phyloP scores from a whole-genome alignment of 768 basidiomycete genomes.

The Pleurotus platypus region DNA sequence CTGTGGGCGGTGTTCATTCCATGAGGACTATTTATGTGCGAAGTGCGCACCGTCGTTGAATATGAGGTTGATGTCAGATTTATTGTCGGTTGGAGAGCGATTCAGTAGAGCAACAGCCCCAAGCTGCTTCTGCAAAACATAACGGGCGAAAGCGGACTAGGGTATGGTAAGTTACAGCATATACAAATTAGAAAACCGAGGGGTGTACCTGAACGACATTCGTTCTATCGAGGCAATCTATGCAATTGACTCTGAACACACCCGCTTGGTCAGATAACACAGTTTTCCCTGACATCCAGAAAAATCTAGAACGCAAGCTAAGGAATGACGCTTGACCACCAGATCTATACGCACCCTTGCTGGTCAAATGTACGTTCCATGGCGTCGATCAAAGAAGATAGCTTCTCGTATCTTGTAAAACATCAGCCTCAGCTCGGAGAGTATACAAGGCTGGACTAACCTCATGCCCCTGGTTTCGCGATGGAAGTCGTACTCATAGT shows the following conservation, averaged over 20 bases:
- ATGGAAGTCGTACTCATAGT: constrained; percentile 90
- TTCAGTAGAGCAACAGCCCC: constrained; percentile 67
- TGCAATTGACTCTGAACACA: constrained; percentile 89
- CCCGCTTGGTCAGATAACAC: constrained; percentile 81
- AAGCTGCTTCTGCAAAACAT: constrained; percentile 73
- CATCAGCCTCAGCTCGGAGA: constrained; percentile 10
- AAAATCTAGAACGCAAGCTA: constrained; percentile 46
- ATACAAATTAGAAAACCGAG: not conserved
- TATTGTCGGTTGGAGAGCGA: constrained; percentile 43
- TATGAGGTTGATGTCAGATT: constrained; percentile 61
- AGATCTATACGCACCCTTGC: constrained; percentile 58
- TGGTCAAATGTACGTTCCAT: constrained; percentile 73
- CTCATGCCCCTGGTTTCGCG: constrained; percentile 93
- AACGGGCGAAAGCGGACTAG: constrained; percentile 88
- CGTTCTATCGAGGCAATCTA: constrained; percentile 93
- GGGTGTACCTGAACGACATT: constrained; percentile 82
- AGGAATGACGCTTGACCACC: not conserved
- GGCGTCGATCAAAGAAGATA: constrained; percentile 67
- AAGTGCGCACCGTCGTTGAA: constrained; percentile 69
- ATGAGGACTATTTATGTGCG: not conserved
- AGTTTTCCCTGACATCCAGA: constrained; percentile 73
- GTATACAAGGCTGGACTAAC: constrained; percentile 33
- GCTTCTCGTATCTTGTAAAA: constrained; percentile 76
- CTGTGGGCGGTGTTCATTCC: constrained; percentile 30
- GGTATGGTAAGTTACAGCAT: constrained; percentile 5